Conservation (phyloP, 2,329 filamentous ascomycete species). For the Arthrobotrys pseudoclavata region DNA sequence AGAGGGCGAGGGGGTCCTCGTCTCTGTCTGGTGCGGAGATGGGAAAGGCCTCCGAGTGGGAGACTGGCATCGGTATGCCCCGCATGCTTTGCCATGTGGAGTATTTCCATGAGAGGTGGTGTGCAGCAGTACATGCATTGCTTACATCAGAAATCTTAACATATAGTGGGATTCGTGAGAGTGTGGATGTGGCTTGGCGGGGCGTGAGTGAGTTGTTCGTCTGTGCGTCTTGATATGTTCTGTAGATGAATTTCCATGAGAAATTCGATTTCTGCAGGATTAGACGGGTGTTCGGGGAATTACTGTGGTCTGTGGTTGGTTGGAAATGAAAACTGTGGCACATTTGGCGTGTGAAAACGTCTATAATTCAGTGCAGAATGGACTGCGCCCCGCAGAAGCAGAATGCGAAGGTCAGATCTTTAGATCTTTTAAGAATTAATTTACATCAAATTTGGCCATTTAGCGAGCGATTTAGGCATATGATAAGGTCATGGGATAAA, state of each 20-base stretch:
- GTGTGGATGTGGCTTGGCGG: conserved; percentile 54
- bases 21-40: conserved; percentile 38
- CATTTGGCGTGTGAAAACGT: not conserved
- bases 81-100: conserved; percentile 52
- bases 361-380: not conserved
- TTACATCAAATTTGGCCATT: conserved; percentile 25
- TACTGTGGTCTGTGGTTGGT: conserved; percentile 8
- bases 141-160: conserved; percentile 42
- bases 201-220: conserved; percentile 47
- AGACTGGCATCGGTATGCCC: conserved; percentile 27
- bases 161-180: conserved; percentile 36
- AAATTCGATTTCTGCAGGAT: not conserved
- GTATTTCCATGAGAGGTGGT: conserved; percentile 49
- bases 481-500: conserved; percentile 53
- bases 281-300: not conserved
- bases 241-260: not conserved
- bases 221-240: conserved; percentile 24
- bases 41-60: conserved; percentile 50
- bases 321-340: conserved; percentile 2
- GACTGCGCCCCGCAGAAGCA: not conserved
- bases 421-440: conserved; percentile 16
- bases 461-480: conserved; percentile 40
- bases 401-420: conserved; percentile 5
- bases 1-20: conserved; percentile 21
- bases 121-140: conserved; percentile 54